Base-by-base conservation (phyloP, 2,329 filamentous ascomycete genomes). In the Aspergillus ruber region DNA sequence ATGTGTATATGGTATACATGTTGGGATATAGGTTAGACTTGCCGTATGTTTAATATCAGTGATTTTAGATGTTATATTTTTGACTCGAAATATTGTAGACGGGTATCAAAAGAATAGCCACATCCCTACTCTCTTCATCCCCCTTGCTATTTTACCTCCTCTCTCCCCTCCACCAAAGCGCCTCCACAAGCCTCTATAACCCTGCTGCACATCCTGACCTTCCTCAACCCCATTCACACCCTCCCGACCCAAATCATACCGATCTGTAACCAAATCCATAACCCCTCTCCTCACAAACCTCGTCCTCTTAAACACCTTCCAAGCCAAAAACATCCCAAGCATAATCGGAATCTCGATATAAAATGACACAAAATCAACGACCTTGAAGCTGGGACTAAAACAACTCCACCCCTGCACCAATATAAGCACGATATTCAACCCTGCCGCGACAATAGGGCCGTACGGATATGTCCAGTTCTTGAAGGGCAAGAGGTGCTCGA, bases 381-480 rank as follows among this genome's bases (percentile, higher is more conserved):
- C 70, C 42, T 73, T 71, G 56, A 85, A 85, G 2, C 51, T 63
- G 3, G 80, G 80, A 38, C 76, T 81, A 65, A 85, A 85, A 46
- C 75, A 80, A 15, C 58, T 58, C 67, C 69, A 85, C 2, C 83
- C 82, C 54, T 85, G 82, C 0, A 84, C 74, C 1, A 85, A 70
- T 3, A 85, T 76, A 8, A 86, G 69, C 21, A 85, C 72, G 46
- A 63, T 70, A 58, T 83, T 84, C 35, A 84, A 68, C 0, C 78
- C 51, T 12, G 85, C 72, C 5, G 74, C 77, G 15, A 80, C 58
- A 59, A 78, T 75, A 0, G 82, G 82, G 0, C 82, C 81, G 48
- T 72, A 77, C 0, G 83, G 83, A 50, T 85, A 84, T 0, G 81
- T 83, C 79, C 80, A 84, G 58, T 85, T 85, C 50, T 76, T 79